Base-by-base conservation (phyloP, 805 yeast species). In the Cyberlindnera nakhonratchasimensis region DNA sequence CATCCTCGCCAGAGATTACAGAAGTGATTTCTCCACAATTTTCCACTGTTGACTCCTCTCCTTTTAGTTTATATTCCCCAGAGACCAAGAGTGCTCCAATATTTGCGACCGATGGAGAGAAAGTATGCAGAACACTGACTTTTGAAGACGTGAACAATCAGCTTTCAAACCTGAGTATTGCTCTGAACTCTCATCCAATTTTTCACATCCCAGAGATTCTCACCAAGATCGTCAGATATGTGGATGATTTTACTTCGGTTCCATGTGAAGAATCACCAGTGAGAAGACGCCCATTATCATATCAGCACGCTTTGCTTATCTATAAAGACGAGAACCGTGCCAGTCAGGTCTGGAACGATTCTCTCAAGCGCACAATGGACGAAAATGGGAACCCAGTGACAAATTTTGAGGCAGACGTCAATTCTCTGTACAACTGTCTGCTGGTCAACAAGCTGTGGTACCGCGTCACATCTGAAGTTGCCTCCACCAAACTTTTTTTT, bases 131-230 rank as follows among this genome's bases (percentile, higher is more conserved):
- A 29, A 29, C 26, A 6, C 39, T 38, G 23, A 40, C 24, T 11
- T 34, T 47, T 17, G 44, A 47, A 17, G 49, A 42, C 6, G 38
- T 45, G 20, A 29, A 46, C 24, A 13, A 22, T 4, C 46, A 45
- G 16, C 32, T 53, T 16, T 50, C 53, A 3, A 25, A 39, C 29
- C 30, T 47, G 13, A 29, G 43, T 14, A 29, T 47, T 19, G 26
- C 16, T 24, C 45, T 14, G 14, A 23, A 29, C 19, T n/a, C 51
- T 3, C 61, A 58, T 37, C 40, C 23, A 26, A 82, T 88, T 8
- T 83, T 88, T 54, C 68, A 71, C 38, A 79, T 83, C 26, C 96
- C 96, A 0, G 96, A 88, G 60, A 81, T 88, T 39, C 67, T 88
- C 13, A 62, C 69, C 46, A 69, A 71, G 41, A 84, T 88, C 11